phyloP scores from a whole-genome alignment of 2,329 filamentous ascomycete genomes.

The Aspergillus fumigatiaffinis region DNA sequence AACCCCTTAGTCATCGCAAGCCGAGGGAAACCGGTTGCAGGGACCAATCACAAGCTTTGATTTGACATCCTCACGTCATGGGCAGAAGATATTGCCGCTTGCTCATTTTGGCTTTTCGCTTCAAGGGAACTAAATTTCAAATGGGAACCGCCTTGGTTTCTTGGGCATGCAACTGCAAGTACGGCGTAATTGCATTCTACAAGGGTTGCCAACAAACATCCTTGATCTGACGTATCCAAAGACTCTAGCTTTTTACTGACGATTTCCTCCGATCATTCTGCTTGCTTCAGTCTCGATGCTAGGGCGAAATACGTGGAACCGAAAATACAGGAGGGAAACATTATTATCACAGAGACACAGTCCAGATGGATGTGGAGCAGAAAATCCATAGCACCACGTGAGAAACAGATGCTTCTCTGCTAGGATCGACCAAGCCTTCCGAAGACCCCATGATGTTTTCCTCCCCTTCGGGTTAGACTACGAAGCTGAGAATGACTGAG shows the following conservation, averaged over 20 bases:
- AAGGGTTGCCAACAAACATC: background rate
- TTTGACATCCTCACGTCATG: slow-evolving; percentile 19
- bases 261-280: background rate
- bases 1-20: slow-evolving; percentile 13
- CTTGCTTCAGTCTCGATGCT: background rate
- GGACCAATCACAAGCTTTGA: slow-evolving; percentile 24
- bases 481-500: background rate
- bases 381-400: background rate
- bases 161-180: background rate
- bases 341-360: background rate
- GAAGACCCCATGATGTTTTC: background rate
- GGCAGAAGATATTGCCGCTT: slow-evolving; percentile 34
- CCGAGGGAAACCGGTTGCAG: slow-evolving; percentile 13
- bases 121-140: background rate
- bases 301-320: background rate
- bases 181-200: background rate
- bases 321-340: background rate
- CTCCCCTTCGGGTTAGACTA: background rate
- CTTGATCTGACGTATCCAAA: background rate
- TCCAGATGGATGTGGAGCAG: background rate
- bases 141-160: background rate
- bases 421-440: slow-evolving; percentile 1
- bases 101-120: slow-evolving; percentile 16
- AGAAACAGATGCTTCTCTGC: background rate
- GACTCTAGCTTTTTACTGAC: background rate